Percentiles rank a stretch among this genome's conserved stretches.
These are phyloP conservation scores for Circinella umbellata DNA, from an alignment of 371 early-diverging fungal genomes.

Conservation along the genomic window DNA sequence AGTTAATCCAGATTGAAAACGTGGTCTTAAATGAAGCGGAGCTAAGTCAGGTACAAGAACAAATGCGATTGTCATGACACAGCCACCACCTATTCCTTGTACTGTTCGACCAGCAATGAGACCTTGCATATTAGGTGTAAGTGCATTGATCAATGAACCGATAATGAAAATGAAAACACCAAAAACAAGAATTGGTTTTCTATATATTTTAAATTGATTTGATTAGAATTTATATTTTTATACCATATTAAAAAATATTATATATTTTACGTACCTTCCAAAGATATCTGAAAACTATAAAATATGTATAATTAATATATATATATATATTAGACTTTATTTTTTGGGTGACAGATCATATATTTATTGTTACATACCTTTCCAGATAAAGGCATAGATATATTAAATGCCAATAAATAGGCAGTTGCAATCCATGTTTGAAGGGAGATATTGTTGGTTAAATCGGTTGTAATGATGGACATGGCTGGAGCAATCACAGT, in stretches of 20 bases:
- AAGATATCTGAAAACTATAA: constrained; percentile 31
- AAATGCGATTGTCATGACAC: constrained; percentile 67
- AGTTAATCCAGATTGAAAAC: constrained; percentile 63
- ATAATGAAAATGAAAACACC: constrained; percentile 56
- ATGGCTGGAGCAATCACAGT: constrained; percentile 72
- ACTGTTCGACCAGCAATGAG: constrained; percentile 73
- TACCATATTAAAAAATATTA: too few species aligned
- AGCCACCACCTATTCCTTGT: constrained; percentile 78
- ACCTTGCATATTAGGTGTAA: constrained; percentile 56
- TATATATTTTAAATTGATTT: too few species aligned
- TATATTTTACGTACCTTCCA: constrained; percentile 15
- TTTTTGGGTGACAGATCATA: too few species aligned
- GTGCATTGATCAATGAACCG: constrained; percentile 61
- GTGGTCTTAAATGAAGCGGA: constrained; percentile 67
- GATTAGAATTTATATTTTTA: too few species aligned
- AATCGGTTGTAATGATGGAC: constrained; percentile 23
- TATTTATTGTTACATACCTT: constrained; percentile 35
- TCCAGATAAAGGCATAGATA: constrained; percentile 60
- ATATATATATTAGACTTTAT: too few species aligned
- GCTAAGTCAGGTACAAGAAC: constrained; percentile 82
- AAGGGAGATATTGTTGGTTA: constrained; percentile 11
- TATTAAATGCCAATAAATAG: constrained; percentile 61
- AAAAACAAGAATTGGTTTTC: constrained; percentile 54
- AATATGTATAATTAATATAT: too few species aligned
- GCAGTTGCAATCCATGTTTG: constrained; percentile 33